Percentiles rank a stretch among this genome's conserved stretches.
phyloP scores from a whole-genome alignment of 139 green algal genomes.

The Picochlorum sp. region DNA sequence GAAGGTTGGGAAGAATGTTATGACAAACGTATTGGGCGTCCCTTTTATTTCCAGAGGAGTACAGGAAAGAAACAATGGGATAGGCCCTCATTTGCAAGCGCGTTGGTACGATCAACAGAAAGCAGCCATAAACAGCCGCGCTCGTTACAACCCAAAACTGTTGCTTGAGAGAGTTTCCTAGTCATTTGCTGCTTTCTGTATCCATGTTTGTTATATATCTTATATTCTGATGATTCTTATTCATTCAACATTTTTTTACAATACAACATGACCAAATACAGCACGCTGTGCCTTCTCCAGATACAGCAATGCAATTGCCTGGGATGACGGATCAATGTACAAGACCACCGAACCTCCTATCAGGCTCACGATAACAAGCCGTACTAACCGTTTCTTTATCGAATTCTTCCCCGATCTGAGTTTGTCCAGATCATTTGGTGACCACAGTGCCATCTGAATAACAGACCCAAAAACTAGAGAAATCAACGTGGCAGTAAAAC shows the following conservation, averaged over 20 bases:
- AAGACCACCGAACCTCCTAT: conserved; percentile 22
- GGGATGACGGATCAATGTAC: conserved; percentile 30
- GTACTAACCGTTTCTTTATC: not conserved
- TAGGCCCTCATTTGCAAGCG: conserved; percentile 24
- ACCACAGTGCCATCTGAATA: not conserved
- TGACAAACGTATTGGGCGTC: conserved; percentile 33
- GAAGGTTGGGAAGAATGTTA: conserved; percentile 64
- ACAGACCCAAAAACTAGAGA: conserved; percentile 58
- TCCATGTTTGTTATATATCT: no score
- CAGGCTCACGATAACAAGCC: conserved; percentile 17
- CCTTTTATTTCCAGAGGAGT: conserved; percentile 26
- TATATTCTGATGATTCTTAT: no score
- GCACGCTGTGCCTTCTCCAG: no score
- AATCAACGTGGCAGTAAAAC: conserved; percentile 76
- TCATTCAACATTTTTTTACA: no score
- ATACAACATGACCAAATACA: no score
- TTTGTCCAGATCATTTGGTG: not conserved
- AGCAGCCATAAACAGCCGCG: conserved; percentile 33
- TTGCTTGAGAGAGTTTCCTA: not conserved
- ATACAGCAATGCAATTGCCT: not conserved
- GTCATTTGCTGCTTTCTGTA: no score
- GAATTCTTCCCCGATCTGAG: not conserved
- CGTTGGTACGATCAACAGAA: conserved; percentile 34
- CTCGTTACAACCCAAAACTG: conserved; percentile 16
- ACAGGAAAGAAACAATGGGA: conserved; percentile 27